Evolutionary conservation across 768 basidiomycete species (phyloP).

Genomic region (Termitomyces sp.): DNA sequence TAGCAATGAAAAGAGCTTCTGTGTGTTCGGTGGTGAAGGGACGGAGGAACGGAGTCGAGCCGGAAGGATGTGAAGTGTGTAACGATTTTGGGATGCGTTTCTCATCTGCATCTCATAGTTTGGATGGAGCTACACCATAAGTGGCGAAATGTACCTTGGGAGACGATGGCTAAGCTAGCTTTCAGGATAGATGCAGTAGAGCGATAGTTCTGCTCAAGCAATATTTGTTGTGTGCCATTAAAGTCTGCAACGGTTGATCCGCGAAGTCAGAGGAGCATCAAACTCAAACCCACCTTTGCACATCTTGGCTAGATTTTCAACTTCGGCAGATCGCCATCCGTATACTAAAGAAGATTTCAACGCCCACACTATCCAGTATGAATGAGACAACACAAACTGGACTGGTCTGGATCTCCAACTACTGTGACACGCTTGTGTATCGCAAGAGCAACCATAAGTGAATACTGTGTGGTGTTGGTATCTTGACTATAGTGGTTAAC

Average conservation of each 20-base stretch:
- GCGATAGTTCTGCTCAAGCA: conserved; percentile 85
- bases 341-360: conserved; percentile 47
- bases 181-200: conserved; percentile 75
- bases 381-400: conserved; percentile 42
- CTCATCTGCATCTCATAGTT: conserved; percentile 46
- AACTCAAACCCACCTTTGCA: conserved; percentile 38
- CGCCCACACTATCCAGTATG: not conserved
- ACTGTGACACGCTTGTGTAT: conserved; percentile 58
- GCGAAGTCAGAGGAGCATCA: not conserved
- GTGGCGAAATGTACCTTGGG: conserved; percentile 54
- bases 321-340: conserved; percentile 83
- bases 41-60: conserved; percentile 56
- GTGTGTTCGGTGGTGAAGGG: conserved; percentile 48
- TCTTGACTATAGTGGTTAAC: conserved; percentile 49
- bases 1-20: conserved; percentile 69
- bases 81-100: conserved; percentile 72
- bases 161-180: conserved; percentile 73
- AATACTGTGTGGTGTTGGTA: conserved; percentile 79
- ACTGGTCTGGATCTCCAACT: conserved; percentile 91
- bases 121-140: not conserved
- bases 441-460: conserved; percentile 70
- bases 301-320: conserved; percentile 75
- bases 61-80: conserved; percentile 61
- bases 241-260: conserved; percentile 45
- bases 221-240: conserved; percentile 56